Evolutionary conservation across 2,329 filamentous ascomycete species (phyloP), one percentile per base, ranked within the genome.

Genomic region (Arthrobotrys sphaeroides): DNA sequence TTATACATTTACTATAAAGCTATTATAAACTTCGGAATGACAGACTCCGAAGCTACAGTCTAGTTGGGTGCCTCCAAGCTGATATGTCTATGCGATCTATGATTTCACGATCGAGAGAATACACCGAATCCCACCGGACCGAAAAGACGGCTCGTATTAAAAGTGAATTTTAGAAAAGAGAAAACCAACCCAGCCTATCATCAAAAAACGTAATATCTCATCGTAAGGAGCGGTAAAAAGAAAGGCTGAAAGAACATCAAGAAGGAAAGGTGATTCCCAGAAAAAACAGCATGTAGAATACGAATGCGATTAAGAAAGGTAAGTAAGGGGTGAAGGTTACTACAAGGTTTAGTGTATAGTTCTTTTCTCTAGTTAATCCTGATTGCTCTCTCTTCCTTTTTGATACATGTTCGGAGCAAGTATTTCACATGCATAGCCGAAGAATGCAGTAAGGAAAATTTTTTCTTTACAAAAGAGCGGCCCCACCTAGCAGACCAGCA

Each of bases 401-500:
- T 22, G 7, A n/a, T 55, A 22, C 51, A 55, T 36, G 9, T 53
- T 10, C n/a, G n/a, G n/a, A n/a, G n/a, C n/a, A n/a, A n/a, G n/a
- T n/a, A 0, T 33, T 33, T 13, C 7, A 53, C 33, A 53, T 55
- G 31, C 20, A 36, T 55, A 55, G n/a, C 16, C 2, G 16, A n/a
- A 55, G 61, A 18, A 66, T 69, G 49, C 51, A 47, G 13, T 12
- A 18, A 38, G 42, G 26, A 40, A 24, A 57, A 20, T 18, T 16
- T 49, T 49, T 49, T 68, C 24, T 64, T 47, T 72, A 77, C 73
- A 77, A 59, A 51, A 77, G 49, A 49, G 67, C 61, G 49, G 64
- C 59, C 33, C 73, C 73, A 45, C 73, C 66, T 9, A 77, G 26
- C 10, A 72, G 18, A 16, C 73, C 66, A 20, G 73, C 66, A 26